Evolutionary conservation across 768 basidiomycete species (phyloP), one percentile per base, ranked within the genome.

Genomic region (Rhodotorula diobovata): DNA sequence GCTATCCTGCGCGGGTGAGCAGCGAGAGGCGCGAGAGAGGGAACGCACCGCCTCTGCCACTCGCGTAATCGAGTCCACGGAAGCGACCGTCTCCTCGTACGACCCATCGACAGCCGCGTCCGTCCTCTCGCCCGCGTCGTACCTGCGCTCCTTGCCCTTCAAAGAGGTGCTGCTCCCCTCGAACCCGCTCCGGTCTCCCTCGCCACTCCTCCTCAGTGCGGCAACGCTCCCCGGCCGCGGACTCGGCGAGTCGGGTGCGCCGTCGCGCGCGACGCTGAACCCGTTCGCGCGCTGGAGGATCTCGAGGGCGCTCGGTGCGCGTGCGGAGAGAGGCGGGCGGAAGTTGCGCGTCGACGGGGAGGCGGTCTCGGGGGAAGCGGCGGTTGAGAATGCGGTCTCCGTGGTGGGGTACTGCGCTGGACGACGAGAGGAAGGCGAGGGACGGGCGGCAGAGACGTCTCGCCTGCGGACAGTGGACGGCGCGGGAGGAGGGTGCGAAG

Each of bases 181-280:
- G 21, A 20, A 0, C 39, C 16, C 21, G 25, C 65, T 66, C 48
- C 34, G 16, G 28, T 51, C 37, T 1, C 28, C 57, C 16, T 39
- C 60, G 50, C n/a, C n/a, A n/a, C 57, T 39, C 34, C 37, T 30
- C 48, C 61, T 12, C 55, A 71, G 35, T 4, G 70, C 70, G 10
- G 66, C 70, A 2, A 71, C 70, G 57, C 70, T 71, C 28, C 70
- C 70, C 37, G 70, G 70, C 30, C 66, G 34, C 39, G 70, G 70
- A 23, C 61, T 63, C 9, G 70, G 70, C 45, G 70, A 71, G 57
- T 60, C 61, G 0, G 66, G 70, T 28, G 23, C 25, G 6, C 48
- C 23, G 4, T 14, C 21, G 51, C 67, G 34, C 12, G 53, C 1
- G 0, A 32, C 34, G 35, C 25, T 12, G 63, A 35, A 32, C 2